phyloP scores from a whole-genome alignment of 139 green algal genomes.

The Diplosphaera chodatii region DNA sequence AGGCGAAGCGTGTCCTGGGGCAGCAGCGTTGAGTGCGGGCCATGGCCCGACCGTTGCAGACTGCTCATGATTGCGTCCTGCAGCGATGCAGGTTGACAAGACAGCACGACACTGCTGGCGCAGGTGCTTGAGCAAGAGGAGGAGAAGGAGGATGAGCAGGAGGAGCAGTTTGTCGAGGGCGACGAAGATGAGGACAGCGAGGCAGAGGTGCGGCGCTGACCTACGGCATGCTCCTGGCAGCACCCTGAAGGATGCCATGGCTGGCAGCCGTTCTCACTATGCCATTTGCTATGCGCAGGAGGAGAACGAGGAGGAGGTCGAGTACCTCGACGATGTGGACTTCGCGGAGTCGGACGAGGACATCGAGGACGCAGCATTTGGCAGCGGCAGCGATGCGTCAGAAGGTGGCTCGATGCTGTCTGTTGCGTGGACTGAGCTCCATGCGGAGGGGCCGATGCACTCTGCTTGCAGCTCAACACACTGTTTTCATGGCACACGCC shows the following conservation, averaged over 20 bases:
- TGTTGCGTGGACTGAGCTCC: background rate
- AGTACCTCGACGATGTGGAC: constrained; percentile 38
- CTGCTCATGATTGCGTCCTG: no score
- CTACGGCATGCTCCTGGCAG: background rate
- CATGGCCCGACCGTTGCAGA: no score
- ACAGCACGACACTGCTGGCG: no score
- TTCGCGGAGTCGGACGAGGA: constrained; percentile 4
- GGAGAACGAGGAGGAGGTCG: constrained; percentile 63
- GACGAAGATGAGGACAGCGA: constrained; percentile 4
- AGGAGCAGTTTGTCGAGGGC: constrained; percentile 49
- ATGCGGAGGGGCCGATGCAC: background rate
- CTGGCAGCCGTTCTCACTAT: no score
- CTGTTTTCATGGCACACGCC: no score
- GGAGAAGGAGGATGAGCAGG: constrained; percentile 65
- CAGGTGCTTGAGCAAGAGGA: constrained; percentile 47
- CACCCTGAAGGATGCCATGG: background rate
- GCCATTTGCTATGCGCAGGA: no score
- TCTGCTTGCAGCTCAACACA: no score
- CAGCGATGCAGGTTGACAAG: no score
- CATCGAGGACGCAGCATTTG: background rate
- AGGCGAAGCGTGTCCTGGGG: no score
- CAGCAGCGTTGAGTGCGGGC: no score
- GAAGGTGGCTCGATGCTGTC: no score
- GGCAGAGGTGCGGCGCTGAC: background rate
- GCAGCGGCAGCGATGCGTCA: background rate